Evolutionary conservation across 2,329 filamentous ascomycete genomes (phyloP).

Genomic region (Aspergillus terreus): DNA sequence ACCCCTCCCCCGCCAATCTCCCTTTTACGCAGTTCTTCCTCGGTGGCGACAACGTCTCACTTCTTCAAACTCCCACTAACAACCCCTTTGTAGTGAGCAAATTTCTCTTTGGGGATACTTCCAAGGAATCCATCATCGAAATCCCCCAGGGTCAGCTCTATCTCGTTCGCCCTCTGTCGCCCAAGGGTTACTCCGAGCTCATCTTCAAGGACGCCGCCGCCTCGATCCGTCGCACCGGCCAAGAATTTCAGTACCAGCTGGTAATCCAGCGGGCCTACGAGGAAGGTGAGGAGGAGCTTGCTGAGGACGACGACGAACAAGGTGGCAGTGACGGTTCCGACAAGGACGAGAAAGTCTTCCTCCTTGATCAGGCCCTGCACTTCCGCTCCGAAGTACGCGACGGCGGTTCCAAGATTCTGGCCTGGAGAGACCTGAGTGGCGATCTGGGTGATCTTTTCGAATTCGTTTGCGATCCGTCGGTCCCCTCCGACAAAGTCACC

Average conservation of each 20-base stretch:
- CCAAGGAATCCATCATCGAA: conserved; percentile 90
- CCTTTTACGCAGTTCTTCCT: neutral
- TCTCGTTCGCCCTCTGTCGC: conserved; percentile 88
- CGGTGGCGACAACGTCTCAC: conserved; percentile 4
- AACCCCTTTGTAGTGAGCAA: conserved; percentile 66
- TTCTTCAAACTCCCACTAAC: conserved; percentile 1
- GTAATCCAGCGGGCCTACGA: conserved; percentile 96
- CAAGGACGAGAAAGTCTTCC: conserved; percentile 94
- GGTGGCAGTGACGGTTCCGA: conserved; percentile 74
- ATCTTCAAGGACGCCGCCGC: conserved; percentile 97
- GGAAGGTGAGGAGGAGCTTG: conserved; percentile 91
- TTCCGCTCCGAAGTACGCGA: conserved; percentile 81
- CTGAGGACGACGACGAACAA: conserved; percentile 84
- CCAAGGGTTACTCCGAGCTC: conserved; percentile 96
- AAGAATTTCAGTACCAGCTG: conserved; percentile 96
- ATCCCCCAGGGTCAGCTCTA: conserved; percentile 95
- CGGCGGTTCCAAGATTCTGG: conserved; percentile 78
- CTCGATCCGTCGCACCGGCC: conserved; percentile 85
- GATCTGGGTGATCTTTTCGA: conserved; percentile 95
- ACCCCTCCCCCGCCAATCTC: conserved; percentile 12
- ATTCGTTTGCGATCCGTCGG: conserved; percentile 83
- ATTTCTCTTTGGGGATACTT: conserved; percentile 82
- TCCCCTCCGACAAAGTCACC: conserved; percentile 66
- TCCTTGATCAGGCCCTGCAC: conserved; percentile 87
- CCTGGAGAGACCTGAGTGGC: conserved; percentile 92